A percentile compares a stretch with the other conserved stretches of the same genome.
phyloP scores from a whole-genome alignment of 1,284 basidiomycete genomes.

The Irpex sp. region DNA sequence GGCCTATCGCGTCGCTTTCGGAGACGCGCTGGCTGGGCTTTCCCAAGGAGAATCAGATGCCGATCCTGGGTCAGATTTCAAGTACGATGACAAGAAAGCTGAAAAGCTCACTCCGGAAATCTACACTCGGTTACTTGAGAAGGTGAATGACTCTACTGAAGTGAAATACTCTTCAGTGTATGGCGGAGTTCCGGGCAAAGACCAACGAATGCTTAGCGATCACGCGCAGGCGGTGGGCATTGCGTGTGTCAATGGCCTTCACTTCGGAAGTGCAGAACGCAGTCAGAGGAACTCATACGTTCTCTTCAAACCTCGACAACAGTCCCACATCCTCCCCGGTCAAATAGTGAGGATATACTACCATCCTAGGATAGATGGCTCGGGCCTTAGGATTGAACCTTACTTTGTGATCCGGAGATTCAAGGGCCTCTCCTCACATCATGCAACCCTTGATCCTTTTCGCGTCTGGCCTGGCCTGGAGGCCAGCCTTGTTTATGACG shows the following conservation, averaged over 20 bases:
- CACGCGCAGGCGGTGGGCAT: not conserved
- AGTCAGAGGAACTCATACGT: not conserved
- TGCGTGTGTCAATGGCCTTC: not conserved
- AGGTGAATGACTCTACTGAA: not conserved
- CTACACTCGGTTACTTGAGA: not conserved
- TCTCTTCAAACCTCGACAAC: not conserved
- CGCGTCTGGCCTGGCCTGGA: not conserved
- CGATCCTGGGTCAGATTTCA: not conserved
- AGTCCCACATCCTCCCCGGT: not conserved
- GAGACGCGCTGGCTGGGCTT: not conserved
- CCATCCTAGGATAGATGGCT: not conserved
- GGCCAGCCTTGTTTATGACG: not conserved
- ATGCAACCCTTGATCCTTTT: not conserved
- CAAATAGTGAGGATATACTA: not conserved
- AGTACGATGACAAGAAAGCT: not conserved
- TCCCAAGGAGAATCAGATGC: not conserved
- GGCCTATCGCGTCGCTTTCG: not conserved
- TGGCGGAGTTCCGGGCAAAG: not conserved
- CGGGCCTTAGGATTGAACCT: not conserved
- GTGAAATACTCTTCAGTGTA: not conserved
- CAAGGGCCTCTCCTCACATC: not conserved
- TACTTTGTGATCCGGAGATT: not conserved
- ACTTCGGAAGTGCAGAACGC: not conserved
- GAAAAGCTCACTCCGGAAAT: not conserved
- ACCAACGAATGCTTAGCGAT: not conserved